These are phyloP conservation scores for Thraustochytrium sp. DNA, from an alignment of 352 stramenopile genomes.

Conservation along the genomic window DNA sequence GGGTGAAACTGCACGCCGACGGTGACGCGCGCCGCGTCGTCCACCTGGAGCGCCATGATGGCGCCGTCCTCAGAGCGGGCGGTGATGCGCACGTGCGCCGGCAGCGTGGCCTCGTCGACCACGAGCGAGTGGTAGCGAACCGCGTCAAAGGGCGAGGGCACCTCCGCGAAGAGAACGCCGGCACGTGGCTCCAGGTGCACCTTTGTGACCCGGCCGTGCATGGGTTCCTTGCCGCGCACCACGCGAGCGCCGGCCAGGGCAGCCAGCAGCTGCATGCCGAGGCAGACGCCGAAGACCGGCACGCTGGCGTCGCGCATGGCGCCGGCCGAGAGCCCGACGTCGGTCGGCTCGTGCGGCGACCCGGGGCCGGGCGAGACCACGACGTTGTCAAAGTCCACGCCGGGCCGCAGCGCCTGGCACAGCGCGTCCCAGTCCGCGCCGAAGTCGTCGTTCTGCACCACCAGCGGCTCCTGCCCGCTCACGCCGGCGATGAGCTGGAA, in stretches of 20 bases:
- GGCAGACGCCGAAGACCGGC: slow-evolving; percentile 89
- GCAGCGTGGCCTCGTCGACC: slow-evolving; percentile 59
- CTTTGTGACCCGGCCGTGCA: slow-evolving; percentile 85
- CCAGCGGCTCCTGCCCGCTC: slow-evolving; percentile 71
- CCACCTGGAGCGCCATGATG: slow-evolving; percentile 81
- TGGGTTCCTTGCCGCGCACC: slow-evolving; percentile 68
- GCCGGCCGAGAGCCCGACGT: slow-evolving; percentile 82
- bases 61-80: slow-evolving; percentile 63
- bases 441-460: slow-evolving; percentile 86
- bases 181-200: slow-evolving; percentile 52
- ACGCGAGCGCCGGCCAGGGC: slow-evolving; percentile 75
- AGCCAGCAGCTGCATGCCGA: slow-evolving; percentile 92
- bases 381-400: slow-evolving; percentile 59
- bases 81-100: slow-evolving; percentile 55
- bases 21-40: slow-evolving; percentile 21
- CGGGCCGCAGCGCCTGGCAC: slow-evolving; percentile 43
- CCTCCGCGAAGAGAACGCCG: slow-evolving; percentile 56
- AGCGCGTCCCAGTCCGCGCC: slow-evolving; percentile 61
- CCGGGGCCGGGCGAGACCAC: slow-evolving; percentile 66
- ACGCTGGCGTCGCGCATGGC: slow-evolving; percentile 55
- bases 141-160: slow-evolving; percentile 73
- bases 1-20: slow-evolving; percentile 96
- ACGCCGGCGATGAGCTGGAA: slow-evolving; percentile 76
- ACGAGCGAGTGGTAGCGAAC: slow-evolving; percentile 93
- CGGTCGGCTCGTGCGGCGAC: slow-evolving; percentile 61